These are phyloP conservation scores for Amaranthus tricolor DNA, from an alignment of 179 eudicot species.

Conservation along the genomic window DNA sequence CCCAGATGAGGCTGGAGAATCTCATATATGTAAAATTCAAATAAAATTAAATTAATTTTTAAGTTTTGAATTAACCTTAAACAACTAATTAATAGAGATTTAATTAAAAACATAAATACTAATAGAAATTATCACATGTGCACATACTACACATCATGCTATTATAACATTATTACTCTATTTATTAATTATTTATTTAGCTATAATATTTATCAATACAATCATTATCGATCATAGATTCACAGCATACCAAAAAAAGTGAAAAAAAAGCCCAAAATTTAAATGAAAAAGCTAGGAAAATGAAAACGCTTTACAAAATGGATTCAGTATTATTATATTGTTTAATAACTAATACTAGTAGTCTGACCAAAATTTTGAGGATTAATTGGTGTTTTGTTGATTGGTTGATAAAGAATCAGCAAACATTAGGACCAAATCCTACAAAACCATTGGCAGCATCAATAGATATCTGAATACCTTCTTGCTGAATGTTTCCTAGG, in stretches of 20 bases:
- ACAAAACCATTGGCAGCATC: constrained; percentile 70
- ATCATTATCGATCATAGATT: neutral
- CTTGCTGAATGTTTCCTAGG: constrained; percentile 89
- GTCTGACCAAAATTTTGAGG: neutral
- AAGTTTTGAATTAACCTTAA: too few relatives aligned
- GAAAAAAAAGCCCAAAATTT: constrained; percentile 13
- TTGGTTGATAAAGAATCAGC: constrained; percentile 26
- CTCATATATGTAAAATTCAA: too few relatives aligned
- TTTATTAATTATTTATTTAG: constrained; percentile 1
- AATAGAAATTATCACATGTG: neutral
- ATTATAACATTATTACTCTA: neutral
- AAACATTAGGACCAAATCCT: constrained; percentile 83
- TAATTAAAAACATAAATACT: neutral
- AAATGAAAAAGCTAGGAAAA: neutral
- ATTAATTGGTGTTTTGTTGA: neutral
- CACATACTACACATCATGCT: neutral
- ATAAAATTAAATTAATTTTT: too few relatives aligned
- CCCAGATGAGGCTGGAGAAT: too few relatives aligned
- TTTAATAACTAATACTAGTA: too few relatives aligned
- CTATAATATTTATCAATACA: neutral
- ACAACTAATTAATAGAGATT: too few relatives aligned
- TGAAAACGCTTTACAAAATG: constrained; percentile 7
- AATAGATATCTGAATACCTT: constrained; percentile 81
- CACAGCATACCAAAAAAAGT: neutral
- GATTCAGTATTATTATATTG: neutral